Evolutionary conservation across 495 filamentous ascomycete species (phyloP).

Genomic region (Neurospora sublineolata): DNA sequence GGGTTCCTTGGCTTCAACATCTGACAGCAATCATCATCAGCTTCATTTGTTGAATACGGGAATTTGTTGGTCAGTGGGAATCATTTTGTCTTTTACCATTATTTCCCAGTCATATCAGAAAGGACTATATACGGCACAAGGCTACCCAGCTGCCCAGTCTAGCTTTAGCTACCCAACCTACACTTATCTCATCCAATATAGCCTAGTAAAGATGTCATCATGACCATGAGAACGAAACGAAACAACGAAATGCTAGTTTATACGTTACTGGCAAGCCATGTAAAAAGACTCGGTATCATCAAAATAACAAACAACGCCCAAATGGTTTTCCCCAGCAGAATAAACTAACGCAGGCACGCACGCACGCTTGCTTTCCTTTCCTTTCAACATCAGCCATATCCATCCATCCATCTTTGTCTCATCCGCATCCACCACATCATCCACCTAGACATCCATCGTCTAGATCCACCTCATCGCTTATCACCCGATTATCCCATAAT

Average conservation of each 20-base stretch:
- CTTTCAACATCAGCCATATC: not conserved
- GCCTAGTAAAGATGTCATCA: not conserved
- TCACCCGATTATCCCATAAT: not conserved
- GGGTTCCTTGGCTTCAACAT: not conserved
- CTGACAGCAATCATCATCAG: not conserved
- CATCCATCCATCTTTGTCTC: not conserved
- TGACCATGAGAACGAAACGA: not conserved
- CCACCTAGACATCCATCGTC: not conserved
- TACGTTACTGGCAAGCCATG: not conserved
- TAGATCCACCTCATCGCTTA: not conserved
- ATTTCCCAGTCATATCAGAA: not conserved
- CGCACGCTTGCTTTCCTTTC: not conserved
- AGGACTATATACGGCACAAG: not conserved
- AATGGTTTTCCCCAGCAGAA: not conserved
- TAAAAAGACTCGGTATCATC: not conserved
- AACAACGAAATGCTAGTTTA: not conserved
- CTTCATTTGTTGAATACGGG: not conserved
- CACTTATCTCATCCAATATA: not conserved
- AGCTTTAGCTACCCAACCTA: not conserved
- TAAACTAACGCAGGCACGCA: not conserved
- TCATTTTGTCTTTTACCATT: not conserved
- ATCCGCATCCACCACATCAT: not conserved
- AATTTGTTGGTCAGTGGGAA: not conserved
- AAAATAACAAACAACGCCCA: not conserved
- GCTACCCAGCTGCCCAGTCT: not conserved